Base-by-base conservation (phyloP, 345 rosid genomes). In the Salix arbutifolia region DNA sequence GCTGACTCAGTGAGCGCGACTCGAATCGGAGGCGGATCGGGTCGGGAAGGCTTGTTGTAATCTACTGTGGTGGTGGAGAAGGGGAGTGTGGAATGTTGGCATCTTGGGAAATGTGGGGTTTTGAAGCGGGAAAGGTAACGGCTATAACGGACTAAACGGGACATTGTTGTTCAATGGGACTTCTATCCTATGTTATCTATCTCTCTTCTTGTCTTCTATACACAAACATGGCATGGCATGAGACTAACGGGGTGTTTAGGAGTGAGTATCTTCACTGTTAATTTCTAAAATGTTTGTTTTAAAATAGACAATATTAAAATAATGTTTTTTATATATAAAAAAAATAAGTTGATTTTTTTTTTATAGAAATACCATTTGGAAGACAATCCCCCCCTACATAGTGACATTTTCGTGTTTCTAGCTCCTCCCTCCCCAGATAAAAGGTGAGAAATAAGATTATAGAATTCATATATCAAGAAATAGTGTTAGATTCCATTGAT, bases 1-100 rank as follows among this genome's bases (percentile, higher is more conserved):
- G 94, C 94, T 65, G 91, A 85, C 83, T 79, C 91, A 1, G 97
- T 94, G 73, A 94, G 80, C 31, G 78, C 83, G 28, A 92, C 94
- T 19, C 86, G 86, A 18, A 94, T 90, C 31, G 94, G 96, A 65
- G 94, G 97, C 70, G 91, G 94, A 4, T 56, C 80, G 23, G 79
- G 77, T 26, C 74, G 82, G 52, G 21, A 48, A 12, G 73, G 83
- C 46, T 71, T 72, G 60, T 66, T 78, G 50, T 61, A 52, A 44
- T 77, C 81, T 48, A 79, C 71, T 26, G 64, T 19, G n/a, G 78
- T 14, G 74, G 87, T 33, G 67, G 83, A 50, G 82, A 76, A 77
- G 52, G 70, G 84, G 38, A 23, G 60, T 19, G 73, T 61, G 25
- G 30, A 44, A 58, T 18, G 62, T 18, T 65, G 81, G 64, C 68